Evolutionary conservation across 2,329 filamentous ascomycete species (phyloP), one percentile per base, ranked within the genome.

Genomic region (Colletotrichum orbiculare): DNA sequence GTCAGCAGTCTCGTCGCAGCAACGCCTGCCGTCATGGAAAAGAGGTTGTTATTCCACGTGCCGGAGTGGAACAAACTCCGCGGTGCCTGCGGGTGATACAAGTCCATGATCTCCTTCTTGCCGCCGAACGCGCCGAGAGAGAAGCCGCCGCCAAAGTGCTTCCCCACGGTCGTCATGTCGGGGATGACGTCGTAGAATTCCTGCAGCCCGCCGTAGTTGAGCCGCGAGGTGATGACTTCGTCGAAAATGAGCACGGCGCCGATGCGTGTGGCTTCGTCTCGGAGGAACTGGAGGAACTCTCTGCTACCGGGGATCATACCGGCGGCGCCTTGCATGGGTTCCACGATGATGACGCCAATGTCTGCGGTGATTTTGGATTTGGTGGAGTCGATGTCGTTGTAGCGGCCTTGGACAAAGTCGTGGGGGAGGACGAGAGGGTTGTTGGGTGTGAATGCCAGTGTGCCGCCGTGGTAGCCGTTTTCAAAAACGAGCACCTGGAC

Each of bases 111-210:
- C 6, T 86, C 82, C 43, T 72, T 72, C 33, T 81, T 78, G 0
- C 89, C 89, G 1, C 89, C 89, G 70, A 92, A 91, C 0, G 86
- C 88, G 2, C 89, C 89, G 71, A 91, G 90, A 0, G 86, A 81
- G 69, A 91, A 81, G 0, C 89, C 89, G 3, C 89, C 89, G 6
- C 89, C 89, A 2, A 91, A 76, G 70, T 85, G 91, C 71, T 91
- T 92, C 0, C 89, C 89, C 45, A 91, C 74, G 0, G 87, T 89
- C 48, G 84, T 87, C 56, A 91, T 73, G 70, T 91, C 89, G 0
- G 89, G 88, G 2, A 75, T 77, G 8, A 89, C 72, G 2, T 75
- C 78, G 34, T 78, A 64, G 25, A 76, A 65, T 2, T 74, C 71
- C 6, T 82, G 79, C 3, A 88, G 73, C 0, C 89, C 88, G 7